Evolutionary conservation across 106 monocot species (phyloP).

Genomic region (Phalaenopsis aphrodite): DNA sequence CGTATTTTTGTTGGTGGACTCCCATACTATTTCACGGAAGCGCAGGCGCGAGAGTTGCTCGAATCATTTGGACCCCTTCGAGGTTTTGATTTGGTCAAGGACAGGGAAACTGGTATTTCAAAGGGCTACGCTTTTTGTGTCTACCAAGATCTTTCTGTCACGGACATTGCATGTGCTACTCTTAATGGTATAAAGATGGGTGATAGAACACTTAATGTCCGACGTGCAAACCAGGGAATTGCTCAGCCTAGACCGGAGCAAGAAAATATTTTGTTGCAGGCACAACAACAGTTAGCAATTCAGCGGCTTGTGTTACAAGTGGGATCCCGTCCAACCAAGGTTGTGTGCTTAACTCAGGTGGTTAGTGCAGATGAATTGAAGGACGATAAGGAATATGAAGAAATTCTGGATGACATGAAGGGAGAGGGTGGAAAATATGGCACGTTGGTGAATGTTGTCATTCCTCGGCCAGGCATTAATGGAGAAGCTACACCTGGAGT

Average conservation of each 20-base stretch:
- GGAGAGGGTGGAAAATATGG: conserved; percentile 82
- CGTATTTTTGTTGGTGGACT: conserved; percentile 59
- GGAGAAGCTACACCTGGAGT: conserved; percentile 51
- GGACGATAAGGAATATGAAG: conserved; percentile 83
- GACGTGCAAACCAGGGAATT: conserved; percentile 75
- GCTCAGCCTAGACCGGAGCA: conserved; percentile 73
- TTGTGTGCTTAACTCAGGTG: conserved; percentile 69
- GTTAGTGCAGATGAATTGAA: conserved; percentile 57
- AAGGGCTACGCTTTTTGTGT: conserved; percentile 89
- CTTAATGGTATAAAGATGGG: conserved; percentile 97
- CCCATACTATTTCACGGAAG: conserved; percentile 60
- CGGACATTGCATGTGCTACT: conserved; percentile 89
- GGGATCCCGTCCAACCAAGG: conserved; percentile 66
- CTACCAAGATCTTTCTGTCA: conserved; percentile 70
- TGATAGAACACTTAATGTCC: conserved; percentile 83
- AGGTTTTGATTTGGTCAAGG: conserved; percentile 76
- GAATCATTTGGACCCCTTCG: conserved; percentile 61
- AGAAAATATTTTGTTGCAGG: conserved; percentile 68
- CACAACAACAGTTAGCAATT: conserved; percentile 74
- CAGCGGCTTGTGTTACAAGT: conserved; percentile 62
- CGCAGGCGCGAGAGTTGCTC: conserved; percentile 47
- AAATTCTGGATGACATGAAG: conserved; percentile 92
- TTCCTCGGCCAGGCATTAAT: conserved; percentile 61
- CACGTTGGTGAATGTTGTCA: conserved; percentile 70
- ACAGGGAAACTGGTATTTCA: conserved; percentile 79